Evolutionary conservation across 371 early-diverging fungal genomes (phyloP).

Genomic region (Mucor velutinosus): DNA sequence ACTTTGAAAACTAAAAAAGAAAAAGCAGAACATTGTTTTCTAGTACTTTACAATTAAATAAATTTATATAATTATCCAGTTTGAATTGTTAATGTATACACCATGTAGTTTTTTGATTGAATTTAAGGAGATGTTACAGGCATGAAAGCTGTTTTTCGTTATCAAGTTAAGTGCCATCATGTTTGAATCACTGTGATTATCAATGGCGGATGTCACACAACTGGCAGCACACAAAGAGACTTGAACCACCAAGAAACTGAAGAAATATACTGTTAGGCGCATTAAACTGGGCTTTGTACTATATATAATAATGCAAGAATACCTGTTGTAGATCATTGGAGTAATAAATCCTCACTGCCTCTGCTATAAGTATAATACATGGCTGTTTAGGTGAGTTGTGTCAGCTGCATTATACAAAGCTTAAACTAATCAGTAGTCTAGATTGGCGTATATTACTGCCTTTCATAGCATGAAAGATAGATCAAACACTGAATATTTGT

Average conservation of each 20-base stretch:
- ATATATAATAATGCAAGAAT: too few species aligned
- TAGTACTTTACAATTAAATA: not conserved
- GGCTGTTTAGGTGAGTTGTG: too few species aligned
- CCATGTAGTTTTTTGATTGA: not conserved
- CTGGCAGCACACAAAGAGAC: too few species aligned
- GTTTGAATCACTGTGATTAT: too few species aligned
- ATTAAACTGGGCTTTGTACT: too few species aligned
- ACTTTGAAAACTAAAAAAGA: constrained; percentile 43
- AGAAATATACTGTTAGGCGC: not conserved
- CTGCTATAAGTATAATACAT: not conserved
- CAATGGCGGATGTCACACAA: too few species aligned
- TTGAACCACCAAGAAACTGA: not conserved
- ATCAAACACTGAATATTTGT: not conserved
- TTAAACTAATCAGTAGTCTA: not conserved
- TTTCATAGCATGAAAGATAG: not conserved
- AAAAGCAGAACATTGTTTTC: not conserved
- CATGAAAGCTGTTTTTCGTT: not conserved
- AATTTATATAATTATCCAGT: not conserved
- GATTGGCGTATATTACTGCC: not conserved
- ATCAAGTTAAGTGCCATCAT: too few species aligned
- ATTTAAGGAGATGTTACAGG: not conserved
- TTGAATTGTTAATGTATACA: not conserved
- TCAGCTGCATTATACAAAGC: too few species aligned
- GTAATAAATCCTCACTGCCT: not conserved
- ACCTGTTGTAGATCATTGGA: not conserved